These are phyloP conservation scores for Albophoma yamanashiensis DNA, from an alignment of 2,329 filamentous ascomycete species.

Conservation along the genomic window DNA sequence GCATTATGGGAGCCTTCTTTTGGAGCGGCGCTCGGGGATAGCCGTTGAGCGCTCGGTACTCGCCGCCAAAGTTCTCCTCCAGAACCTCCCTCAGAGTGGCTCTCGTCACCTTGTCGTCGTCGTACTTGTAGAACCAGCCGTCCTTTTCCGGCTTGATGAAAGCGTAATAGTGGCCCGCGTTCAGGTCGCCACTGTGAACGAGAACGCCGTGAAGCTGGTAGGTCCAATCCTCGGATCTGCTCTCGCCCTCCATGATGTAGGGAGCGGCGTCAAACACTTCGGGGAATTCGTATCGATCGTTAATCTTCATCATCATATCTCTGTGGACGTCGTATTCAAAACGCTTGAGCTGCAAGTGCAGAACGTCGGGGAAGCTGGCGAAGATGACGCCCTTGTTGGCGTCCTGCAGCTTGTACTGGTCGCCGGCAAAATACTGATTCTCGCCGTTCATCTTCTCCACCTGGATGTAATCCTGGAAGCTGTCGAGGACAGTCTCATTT, in stretches of 20 bases:
- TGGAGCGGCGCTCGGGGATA: conserved; percentile 34
- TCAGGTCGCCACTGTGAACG: conserved; percentile 92
- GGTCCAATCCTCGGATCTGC: conserved; percentile 77
- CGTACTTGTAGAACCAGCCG: conserved; percentile 92
- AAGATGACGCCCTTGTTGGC: conserved; percentile 98
- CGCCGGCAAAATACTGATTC: conserved; percentile 92
- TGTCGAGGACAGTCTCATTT: conserved; percentile 86
- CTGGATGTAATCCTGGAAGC: conserved; percentile 91
- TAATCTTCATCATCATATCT: conserved; percentile 98
- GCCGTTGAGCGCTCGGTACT: conserved; percentile 50
- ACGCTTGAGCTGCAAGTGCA: conserved; percentile 91
- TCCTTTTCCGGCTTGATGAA: conserved; percentile 91
- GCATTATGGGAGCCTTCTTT: conserved; percentile 48
- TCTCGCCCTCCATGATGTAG: conserved; percentile 77
- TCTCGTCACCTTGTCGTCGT: conserved; percentile 94
- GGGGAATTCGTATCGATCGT: conserved; percentile 84
- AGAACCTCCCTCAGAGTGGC: conserved; percentile 84
- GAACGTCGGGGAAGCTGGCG: conserved; percentile 83
- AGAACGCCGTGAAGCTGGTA: conserved; percentile 93
- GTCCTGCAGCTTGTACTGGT: conserved; percentile 86
- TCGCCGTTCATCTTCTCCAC: conserved; percentile 96
- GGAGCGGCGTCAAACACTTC: conserved; percentile 75
- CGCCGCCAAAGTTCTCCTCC: conserved; percentile 94
- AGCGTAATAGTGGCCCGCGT: conserved; percentile 96
- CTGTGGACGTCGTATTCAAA: conserved; percentile 97